Evolutionary conservation across 768 basidiomycete species (phyloP).

Genomic region (Amanita molliuscula): DNA sequence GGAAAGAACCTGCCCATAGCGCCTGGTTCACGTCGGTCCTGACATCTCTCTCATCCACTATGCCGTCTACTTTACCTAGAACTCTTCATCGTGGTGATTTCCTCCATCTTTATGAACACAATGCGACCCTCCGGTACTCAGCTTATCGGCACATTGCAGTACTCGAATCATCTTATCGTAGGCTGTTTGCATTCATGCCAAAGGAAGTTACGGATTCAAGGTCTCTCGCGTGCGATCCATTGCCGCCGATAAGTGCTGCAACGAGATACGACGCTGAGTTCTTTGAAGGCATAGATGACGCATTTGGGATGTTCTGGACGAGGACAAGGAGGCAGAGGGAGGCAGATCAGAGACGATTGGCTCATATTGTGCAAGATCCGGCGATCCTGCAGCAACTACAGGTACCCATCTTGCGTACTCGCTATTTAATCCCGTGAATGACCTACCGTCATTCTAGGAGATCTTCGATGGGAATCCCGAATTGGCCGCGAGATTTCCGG

Average conservation of each 20-base stretch:
- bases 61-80: slow-evolving; percentile 24
- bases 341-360: slow-evolving; percentile 42
- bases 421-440: background rate
- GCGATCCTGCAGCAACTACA: slow-evolving; percentile 48
- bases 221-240: slow-evolving; percentile 73
- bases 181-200: slow-evolving; percentile 66
- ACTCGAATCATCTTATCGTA: slow-evolving; percentile 49
- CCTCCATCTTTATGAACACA: slow-evolving; percentile 27
- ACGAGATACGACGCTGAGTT: slow-evolving; percentile 65
- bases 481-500: slow-evolving; percentile 48
- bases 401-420: slow-evolving; percentile 17
- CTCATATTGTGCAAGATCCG: slow-evolving; percentile 46
- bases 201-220: slow-evolving; percentile 37
- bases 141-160: slow-evolving; percentile 72
- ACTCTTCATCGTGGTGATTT: slow-evolving; percentile 23
- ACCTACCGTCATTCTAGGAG: slow-evolving; percentile 18
- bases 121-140: slow-evolving; percentile 32
- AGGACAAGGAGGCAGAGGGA: slow-evolving; percentile 29
- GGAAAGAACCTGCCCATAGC: slow-evolving; percentile 62
- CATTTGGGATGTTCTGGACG: slow-evolving; percentile 19
- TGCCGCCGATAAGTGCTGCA: slow-evolving; percentile 58
- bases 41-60: slow-evolving; percentile 27
- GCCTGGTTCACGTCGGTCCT: slow-evolving; percentile 66
- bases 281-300: slow-evolving; percentile 56
- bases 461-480: slow-evolving; percentile 48